Percentiles rank a stretch among this genome's conserved stretches.
phyloP scores from a whole-genome alignment of 306 rosid species.

The Acacia melanoxylon region DNA sequence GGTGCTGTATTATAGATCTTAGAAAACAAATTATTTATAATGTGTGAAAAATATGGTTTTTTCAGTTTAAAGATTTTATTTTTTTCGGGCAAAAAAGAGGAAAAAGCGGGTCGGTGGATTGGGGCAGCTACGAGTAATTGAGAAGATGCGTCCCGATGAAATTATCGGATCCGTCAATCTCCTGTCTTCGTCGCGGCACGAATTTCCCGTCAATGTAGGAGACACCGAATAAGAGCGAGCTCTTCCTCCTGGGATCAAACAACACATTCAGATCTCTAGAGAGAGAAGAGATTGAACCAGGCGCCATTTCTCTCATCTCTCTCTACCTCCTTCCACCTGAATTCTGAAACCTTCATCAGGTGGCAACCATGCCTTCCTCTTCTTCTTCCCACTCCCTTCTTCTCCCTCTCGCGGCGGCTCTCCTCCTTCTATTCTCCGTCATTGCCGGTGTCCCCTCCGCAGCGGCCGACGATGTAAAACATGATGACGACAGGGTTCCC shows the following conservation, averaged over 20 bases:
- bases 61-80: too few relatives aligned
- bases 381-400: conserved; percentile 15
- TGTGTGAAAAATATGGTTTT: too few relatives aligned
- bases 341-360: conserved; percentile 12
- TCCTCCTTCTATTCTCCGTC: conserved; percentile 39
- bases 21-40: too few relatives aligned
- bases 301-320: neutral
- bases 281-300: neutral
- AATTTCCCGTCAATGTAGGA: neutral
- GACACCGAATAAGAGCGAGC: neutral
- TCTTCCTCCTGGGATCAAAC: neutral
- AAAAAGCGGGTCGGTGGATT: neutral
- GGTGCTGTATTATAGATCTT: too few relatives aligned
- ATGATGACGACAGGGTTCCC: conserved; percentile 45
- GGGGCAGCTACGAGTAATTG: neutral
- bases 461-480: conserved; percentile 46
- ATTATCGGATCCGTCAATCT: neutral
- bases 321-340: conserved; percentile 1
- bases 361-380: conserved; percentile 41
- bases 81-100: neutral
- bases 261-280: neutral
- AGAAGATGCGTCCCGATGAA: neutral
- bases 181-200: neutral
- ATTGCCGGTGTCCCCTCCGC: conserved; percentile 24
- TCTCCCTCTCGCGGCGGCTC: neutral